A percentile compares a stretch with the other conserved stretches of the same genome.
phyloP scores from a whole-genome alignment of 768 basidiomycete genomes.

The Pulveroboletus ravenelii region DNA sequence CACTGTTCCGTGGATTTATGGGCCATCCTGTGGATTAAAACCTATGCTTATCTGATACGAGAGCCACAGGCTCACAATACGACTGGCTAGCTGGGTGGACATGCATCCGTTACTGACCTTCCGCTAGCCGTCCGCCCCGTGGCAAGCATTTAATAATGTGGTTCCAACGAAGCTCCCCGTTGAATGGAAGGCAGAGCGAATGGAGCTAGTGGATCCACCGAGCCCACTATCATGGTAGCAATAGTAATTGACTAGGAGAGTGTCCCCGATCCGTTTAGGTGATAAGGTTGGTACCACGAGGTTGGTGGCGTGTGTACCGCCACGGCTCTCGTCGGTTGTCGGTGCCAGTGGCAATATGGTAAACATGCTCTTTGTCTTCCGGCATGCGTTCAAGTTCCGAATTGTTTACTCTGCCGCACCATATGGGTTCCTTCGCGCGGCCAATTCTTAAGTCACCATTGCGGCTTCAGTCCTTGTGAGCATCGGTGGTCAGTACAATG shows the following conservation, averaged over 20 bases:
- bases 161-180: not conserved
- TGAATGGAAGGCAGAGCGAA: not conserved
- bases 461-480: too few species aligned
- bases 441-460: not conserved
- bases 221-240: not conserved
- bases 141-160: too few species aligned
- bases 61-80: too few species aligned
- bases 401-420: not conserved
- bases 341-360: not conserved
- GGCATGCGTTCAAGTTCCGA: not conserved
- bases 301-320: too few species aligned
- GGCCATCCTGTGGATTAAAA: constrained; percentile 1
- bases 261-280: too few species aligned
- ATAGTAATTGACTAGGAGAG: too few species aligned
- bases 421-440: not conserved
- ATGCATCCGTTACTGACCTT: not conserved
- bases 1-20: not conserved
- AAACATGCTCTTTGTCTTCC: not conserved
- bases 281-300: too few species aligned
- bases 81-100: not conserved
- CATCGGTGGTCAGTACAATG: not conserved
- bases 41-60: not conserved
- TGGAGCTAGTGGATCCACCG: not conserved
- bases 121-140: not conserved
- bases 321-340: too few species aligned